Percentiles rank a stretch among this genome's conserved stretches.
Conservation (phyloP, 768 basidiomycete genomes). For the Tylopilus sp. region DNA sequence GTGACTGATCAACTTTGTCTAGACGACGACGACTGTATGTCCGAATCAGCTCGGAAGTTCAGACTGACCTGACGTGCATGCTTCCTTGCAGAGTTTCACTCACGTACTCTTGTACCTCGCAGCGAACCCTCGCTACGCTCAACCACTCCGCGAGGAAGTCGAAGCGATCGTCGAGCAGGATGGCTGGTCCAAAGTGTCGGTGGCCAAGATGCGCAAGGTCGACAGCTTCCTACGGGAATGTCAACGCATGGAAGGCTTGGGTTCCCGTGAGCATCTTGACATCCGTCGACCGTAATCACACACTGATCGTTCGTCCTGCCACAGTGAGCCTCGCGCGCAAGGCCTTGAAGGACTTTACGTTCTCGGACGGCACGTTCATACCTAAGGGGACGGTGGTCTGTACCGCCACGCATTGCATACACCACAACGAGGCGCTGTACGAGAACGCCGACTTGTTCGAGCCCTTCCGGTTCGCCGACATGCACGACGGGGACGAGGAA, state of each 20-base stretch:
- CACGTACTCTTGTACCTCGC: background rate
- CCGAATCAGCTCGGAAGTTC: background rate
- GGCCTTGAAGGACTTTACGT: background rate
- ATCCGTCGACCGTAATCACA: too few relatives aligned
- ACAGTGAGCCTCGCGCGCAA: background rate
- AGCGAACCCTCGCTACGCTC: background rate
- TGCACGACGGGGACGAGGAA: background rate
- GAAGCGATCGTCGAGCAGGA: background rate
- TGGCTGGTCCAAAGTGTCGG: background rate
- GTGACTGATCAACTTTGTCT: background rate
- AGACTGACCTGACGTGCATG: background rate
- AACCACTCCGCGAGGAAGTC: background rate
- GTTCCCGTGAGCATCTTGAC: background rate
- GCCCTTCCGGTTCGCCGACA: background rate
- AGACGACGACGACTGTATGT: background rate
- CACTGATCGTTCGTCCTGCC: too few relatives aligned
- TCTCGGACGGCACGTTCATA: background rate
- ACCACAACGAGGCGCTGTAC: background rate
- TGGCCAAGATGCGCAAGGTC: background rate
- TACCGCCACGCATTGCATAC: background rate
- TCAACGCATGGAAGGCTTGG: background rate
- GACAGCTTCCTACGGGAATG: background rate
- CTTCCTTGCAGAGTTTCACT: background rate
- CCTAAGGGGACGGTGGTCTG: background rate
- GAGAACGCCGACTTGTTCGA: background rate